Evolutionary conservation across 345 rosid genomes (phyloP), one percentile per base, ranked within the genome.

Genomic region (Aurinia saxatilis): DNA sequence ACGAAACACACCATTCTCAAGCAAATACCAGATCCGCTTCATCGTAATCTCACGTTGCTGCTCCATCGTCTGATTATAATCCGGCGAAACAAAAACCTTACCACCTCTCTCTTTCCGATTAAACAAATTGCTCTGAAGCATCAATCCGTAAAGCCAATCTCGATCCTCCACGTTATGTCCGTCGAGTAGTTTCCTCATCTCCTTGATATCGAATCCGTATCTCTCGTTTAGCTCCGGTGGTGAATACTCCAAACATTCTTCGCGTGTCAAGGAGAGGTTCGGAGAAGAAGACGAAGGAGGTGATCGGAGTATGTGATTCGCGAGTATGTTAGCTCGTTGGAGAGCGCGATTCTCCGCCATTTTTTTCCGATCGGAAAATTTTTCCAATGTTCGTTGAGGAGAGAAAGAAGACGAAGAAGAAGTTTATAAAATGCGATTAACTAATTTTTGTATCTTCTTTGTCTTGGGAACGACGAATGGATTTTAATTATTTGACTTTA

Each of bases 51-150:
- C 95, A 7, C 98, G 71, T 70, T 92, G 98, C 52, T 87, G 95
- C 78, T 87, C 98, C 96, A 79, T 92, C 23, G 95, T 58, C 80
- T 89, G 97, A 73, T 89, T 89, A 46, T 74, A 89, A 63, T 89
- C 95, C 6, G 97, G 90, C 34, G 68, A 54, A 44, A 84, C 81
- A 55, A 78, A 92, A n/a, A 92, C 67, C 75, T 73, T 80, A 38
- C 86, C 93, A 14, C 93, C 98, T 35, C 75, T 72, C 63, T 74
- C 70, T 31, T 65, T 73, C n/a, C 86, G 90, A 67, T 87, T 87
- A 71, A 92, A 92, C 65, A 86, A 45, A 66, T 74, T 73, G 80
- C 82, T 78, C 78, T 82, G 91, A 69, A 53, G 69, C 70, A 92
- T 82, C 4, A 92, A 57, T 15, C 85, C 83, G 46, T 77, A 92